phyloP scores from a whole-genome alignment of 352 stramenopile genomes.

The Phytophthora idaei region DNA sequence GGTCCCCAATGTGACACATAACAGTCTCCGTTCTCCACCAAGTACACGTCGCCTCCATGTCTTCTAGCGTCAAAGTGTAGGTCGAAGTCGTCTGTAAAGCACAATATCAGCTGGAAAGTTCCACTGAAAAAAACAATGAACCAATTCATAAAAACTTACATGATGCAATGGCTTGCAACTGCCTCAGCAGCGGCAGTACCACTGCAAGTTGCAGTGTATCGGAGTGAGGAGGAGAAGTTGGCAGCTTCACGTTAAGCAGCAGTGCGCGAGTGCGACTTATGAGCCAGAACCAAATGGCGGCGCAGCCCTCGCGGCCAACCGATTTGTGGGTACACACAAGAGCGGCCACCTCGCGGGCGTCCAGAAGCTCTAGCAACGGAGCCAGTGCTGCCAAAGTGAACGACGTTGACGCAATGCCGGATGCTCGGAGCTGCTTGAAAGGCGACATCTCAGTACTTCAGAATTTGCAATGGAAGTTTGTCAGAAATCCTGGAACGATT shows the following conservation, averaged over 20 bases:
- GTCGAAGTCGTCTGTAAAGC: conserved; percentile 47
- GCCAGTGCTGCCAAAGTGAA: conserved; percentile 41
- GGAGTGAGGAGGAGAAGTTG: conserved; percentile 18
- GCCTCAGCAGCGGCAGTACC: conserved; percentile 52
- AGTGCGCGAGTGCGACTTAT: conserved; percentile 32
- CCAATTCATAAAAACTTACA: conserved; percentile 43
- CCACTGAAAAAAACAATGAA: not conserved
- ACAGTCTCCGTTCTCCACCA: conserved; percentile 40
- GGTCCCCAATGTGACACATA: conserved; percentile 52
- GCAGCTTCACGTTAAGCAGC: conserved; percentile 37
- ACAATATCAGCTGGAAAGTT: not conserved
- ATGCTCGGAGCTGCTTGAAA: conserved; percentile 24
- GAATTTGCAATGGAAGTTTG: not conserved
- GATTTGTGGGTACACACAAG: conserved; percentile 41
- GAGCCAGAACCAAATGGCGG: conserved; percentile 53
- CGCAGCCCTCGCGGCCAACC: conserved; percentile 28
- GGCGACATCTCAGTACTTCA: conserved; percentile 21
- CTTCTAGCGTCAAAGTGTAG: conserved; percentile 51
- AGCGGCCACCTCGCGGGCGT: conserved; percentile 38
- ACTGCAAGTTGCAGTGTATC: conserved; percentile 40
- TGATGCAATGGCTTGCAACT: conserved; percentile 52
- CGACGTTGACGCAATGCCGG: not conserved
- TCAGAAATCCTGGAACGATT: no score
- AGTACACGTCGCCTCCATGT: conserved; percentile 52
- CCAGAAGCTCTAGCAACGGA: conserved; percentile 63